phyloP scores from a whole-genome alignment of 805 yeast species.

The Teunomyces cretensis region DNA sequence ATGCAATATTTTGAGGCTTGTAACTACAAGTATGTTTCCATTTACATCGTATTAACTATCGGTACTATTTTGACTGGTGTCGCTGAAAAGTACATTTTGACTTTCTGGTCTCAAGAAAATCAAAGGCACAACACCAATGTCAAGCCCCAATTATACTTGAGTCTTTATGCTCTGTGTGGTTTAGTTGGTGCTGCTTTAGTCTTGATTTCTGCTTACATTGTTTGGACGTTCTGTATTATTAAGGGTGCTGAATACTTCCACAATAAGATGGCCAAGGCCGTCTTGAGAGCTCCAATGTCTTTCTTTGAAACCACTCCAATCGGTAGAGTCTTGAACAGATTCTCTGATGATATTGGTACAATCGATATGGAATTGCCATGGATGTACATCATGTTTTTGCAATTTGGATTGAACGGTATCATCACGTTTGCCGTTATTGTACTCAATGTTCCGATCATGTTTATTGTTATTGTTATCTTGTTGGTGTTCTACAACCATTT shows the following conservation, averaged over 20 bases:
- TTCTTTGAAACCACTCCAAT: conserved; percentile 70
- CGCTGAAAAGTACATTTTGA: conserved; percentile 61
- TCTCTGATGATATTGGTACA: conserved; percentile 59
- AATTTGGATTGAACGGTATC: conserved; percentile 42
- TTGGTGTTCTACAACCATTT: conserved; percentile 63
- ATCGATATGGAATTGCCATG: conserved; percentile 60
- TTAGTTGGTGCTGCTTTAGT: conserved; percentile 50
- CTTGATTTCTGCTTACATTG: conserved; percentile 43
- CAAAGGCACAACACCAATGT: conserved; percentile 40
- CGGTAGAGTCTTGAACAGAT: conserved; percentile 65
- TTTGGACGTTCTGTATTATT: conserved; percentile 55
- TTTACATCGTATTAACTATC: conserved; percentile 40
- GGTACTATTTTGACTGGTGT: conserved; percentile 31
- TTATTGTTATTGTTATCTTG: conserved; percentile 47
- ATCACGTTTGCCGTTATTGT: conserved; percentile 55
- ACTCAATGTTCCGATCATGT: conserved; percentile 52
- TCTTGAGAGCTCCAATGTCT: conserved; percentile 60
- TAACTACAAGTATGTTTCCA: conserved; percentile 23
- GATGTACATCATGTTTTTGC: conserved; percentile 48
- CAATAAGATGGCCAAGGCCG: conserved; percentile 53
- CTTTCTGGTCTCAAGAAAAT: conserved; percentile 64
- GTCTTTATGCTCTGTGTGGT: conserved; percentile 57
- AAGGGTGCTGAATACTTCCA: conserved; percentile 58
- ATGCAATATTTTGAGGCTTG: conserved; percentile 59
- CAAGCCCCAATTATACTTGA: conserved; percentile 47